Base-by-base conservation (phyloP, 345 rosid genomes). In the Populus euphratica region DNA sequence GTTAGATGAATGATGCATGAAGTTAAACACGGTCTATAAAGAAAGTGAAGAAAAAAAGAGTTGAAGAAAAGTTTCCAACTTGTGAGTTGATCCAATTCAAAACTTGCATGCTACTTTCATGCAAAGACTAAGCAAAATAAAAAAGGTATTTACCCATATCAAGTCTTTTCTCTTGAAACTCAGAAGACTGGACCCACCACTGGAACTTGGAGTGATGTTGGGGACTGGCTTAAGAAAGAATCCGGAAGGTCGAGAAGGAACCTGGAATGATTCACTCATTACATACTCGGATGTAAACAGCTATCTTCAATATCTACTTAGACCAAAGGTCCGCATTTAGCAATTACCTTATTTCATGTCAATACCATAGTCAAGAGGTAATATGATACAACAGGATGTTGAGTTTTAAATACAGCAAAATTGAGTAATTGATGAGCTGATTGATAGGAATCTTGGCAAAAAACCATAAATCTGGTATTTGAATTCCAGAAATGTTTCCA, bases 201-300 rank as follows among this genome's bases (percentile, higher is more conserved):
- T 85, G 68, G 89, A 82, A 81, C 80, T 85, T 31, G 92, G 88
- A 72, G 86, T 84, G 77, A 92, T 80, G 81, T 72, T 91, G 74
- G 92, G 84, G 72, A 91, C 94, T 5, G 99, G 97, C 88, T 95
- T 95, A 66, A 95, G 97, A 78, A 91, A 84, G 86, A 95, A 93
- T 52, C 98, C 92, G 77, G 84, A 74, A 76, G 94, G 94, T 70
- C 95, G 90, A 78, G 99, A 93, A 82, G 82, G 91, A 73, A 92
- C 99, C 98, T 95, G 89, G 38, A 76, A 81, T 80, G 66, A 83
- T 70, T 70, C 77, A 50, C 67, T 75, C 65, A 27, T 68, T 21
- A 70, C 16, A 71, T 71, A 14, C 18, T 47, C 4, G 17, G 17
- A 47, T 3, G 17, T 13, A 47, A 47, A 47, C 50, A 47, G 1